Evolutionary conservation across 805 yeast species (phyloP).

Genomic region (Torulaspora quercuum): DNA sequence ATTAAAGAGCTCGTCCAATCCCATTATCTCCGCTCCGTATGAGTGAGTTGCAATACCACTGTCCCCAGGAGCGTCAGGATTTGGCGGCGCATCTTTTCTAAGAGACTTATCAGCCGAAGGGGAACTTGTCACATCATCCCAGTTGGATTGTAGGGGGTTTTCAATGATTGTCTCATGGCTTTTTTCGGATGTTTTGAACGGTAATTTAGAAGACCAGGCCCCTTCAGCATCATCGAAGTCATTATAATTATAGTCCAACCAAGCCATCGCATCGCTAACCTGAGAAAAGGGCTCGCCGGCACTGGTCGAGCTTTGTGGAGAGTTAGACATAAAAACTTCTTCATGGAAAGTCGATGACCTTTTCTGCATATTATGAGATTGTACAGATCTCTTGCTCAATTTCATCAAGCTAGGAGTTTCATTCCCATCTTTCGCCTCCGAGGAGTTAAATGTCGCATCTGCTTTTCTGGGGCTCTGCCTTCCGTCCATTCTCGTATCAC

Average conservation of each 20-base stretch:
- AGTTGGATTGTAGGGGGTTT: conserved; percentile 1
- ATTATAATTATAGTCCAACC: neutral
- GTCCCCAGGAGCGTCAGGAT: neutral
- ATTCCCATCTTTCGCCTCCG: neutral
- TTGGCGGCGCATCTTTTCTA: neutral
- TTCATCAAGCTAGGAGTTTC: neutral
- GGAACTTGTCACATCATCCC: neutral
- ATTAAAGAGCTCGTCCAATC: conserved; percentile 12
- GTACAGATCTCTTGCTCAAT: neutral
- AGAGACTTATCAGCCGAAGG: neutral
- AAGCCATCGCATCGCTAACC: neutral
- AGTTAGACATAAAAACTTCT: neutral
- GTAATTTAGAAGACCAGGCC: no score
- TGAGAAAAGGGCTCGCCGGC: neutral
- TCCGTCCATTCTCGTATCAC: conserved; percentile 3
- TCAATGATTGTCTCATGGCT: conserved; percentile 8
- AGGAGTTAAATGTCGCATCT: neutral
- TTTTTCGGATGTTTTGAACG: no score
- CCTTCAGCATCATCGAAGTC: conserved; percentile 16
- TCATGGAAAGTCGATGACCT: no score
- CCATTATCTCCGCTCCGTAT: neutral
- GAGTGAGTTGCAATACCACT: neutral
- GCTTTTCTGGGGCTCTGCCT: neutral
- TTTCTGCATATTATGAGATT: no score
- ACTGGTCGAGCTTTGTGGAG: neutral